A percentile compares a stretch with the other conserved stretches of the same genome.
phyloP scores from a whole-genome alignment of 192 early-diverging fungal species.

The Kappamyces sp. region DNA sequence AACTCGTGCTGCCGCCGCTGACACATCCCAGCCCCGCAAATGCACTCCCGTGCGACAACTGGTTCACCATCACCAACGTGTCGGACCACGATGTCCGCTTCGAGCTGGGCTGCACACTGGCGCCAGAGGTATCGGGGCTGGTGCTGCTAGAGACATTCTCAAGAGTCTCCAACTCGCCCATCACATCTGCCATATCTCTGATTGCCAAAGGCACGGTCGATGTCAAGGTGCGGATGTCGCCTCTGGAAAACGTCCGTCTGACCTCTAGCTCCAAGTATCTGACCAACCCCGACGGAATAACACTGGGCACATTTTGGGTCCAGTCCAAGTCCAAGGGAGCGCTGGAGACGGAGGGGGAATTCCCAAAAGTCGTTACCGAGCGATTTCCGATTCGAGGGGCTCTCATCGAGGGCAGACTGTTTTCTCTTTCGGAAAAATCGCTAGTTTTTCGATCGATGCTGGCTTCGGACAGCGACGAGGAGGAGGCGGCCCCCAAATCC shows the following conservation, averaged over 20 bases:
- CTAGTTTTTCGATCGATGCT: constrained; percentile 62
- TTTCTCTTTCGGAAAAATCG: constrained; percentile 58
- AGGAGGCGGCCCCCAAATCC: constrained; percentile 24
- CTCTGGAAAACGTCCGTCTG: constrained; percentile 57
- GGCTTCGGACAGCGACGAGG: constrained; percentile 54
- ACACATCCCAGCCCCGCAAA: constrained; percentile 55
- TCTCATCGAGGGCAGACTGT: constrained; percentile 62
- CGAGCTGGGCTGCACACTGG: constrained; percentile 62
- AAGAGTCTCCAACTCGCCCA: constrained; percentile 74
- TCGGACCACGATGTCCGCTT: constrained; percentile 73
- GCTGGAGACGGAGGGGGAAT: neutral
- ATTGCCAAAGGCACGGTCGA: constrained; percentile 63
- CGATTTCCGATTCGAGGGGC: constrained; percentile 60
- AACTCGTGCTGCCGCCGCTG: constrained; percentile 66
- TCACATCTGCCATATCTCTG: constrained; percentile 61
- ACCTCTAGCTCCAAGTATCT: constrained; percentile 42
- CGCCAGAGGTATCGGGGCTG: constrained; percentile 54
- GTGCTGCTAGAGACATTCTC: constrained; percentile 70
- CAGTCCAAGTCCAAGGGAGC: constrained; percentile 40
- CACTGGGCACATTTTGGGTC: constrained; percentile 64
- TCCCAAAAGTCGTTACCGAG: constrained; percentile 37
- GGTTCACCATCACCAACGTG: constrained; percentile 75
- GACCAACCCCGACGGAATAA: constrained; percentile 56
- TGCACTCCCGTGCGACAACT: constrained; percentile 63
- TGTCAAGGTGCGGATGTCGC: constrained; percentile 56